A percentile compares a stretch with the other conserved stretches of the same genome.
phyloP scores from a whole-genome alignment of 352 stramenopile species.

The Pythium dissotocum region DNA sequence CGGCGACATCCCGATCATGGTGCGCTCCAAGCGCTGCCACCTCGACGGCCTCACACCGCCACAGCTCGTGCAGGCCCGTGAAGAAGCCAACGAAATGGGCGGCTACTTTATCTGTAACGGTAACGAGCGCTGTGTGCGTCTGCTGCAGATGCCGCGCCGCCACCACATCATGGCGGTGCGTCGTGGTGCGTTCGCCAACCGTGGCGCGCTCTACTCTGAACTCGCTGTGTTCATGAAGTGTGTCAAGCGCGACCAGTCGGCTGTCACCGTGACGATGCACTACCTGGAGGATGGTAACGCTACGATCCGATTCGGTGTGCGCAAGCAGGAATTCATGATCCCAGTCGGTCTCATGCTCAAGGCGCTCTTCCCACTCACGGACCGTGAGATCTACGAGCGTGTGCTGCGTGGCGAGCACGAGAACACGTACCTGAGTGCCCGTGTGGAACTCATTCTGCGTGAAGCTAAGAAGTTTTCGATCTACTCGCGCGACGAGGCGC shows the following conservation, averaged over 20 bases:
- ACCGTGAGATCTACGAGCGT: conserved; percentile 97
- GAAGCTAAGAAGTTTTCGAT: conserved; percentile 95
- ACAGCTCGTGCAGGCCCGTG: conserved; percentile 85
- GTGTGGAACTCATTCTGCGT: conserved; percentile 96
- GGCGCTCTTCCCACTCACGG: conserved; percentile 90
- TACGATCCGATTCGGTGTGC: conserved; percentile 95
- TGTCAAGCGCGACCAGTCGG: conserved; percentile 94
- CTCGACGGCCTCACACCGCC: conserved; percentile 83
- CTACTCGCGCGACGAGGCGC: conserved; percentile 83
- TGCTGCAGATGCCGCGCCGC: conserved; percentile 94
- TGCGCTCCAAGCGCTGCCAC: conserved; percentile 96
- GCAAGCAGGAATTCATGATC: conserved; percentile 99
- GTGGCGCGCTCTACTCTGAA: conserved; percentile 95
- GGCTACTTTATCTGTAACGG: conserved; percentile 99
- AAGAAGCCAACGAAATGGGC: conserved; percentile 98
- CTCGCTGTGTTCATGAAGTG: conserved; percentile 97
- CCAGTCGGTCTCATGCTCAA: conserved; percentile 97
- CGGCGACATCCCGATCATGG: conserved; percentile 98
- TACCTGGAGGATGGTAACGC: conserved; percentile 97
- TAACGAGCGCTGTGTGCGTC: conserved; percentile 97
- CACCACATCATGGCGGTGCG: conserved; percentile 94
- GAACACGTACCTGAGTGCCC: conserved; percentile 97
- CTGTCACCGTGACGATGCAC: conserved; percentile 97
- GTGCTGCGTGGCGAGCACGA: conserved; percentile 94
- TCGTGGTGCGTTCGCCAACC: conserved; percentile 97